Evolutionary conservation across 176 grass and related monocot species (phyloP), one percentile per base, ranked within the genome.

Genomic region (Oryza australiensis): DNA sequence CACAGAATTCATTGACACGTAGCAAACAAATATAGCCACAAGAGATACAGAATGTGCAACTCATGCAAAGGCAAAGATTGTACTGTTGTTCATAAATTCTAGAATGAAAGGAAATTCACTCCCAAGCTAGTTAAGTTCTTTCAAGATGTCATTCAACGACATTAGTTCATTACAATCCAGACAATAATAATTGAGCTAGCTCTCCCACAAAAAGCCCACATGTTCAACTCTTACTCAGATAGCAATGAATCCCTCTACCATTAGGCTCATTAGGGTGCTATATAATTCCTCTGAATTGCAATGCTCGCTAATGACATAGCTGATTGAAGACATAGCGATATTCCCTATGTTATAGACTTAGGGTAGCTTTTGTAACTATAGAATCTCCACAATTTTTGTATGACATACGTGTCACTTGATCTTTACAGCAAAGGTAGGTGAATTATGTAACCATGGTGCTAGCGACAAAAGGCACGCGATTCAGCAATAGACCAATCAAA

Each of bases 341-440:
- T 60, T 18, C 37, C 37, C 9, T 18, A 49, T 41, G 7, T 45
- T 28, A 35, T 40, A 75, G 18, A 34, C 15, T 46, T 78, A 46
- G 62, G 27, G 26, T 60, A 24, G 55, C 55, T 60, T 60, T 23
- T 60, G n/a, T 60, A 60, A 12, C 26, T 65, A 75, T 43, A 33
- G 66, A 69, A 76, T 62, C 64, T 76, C 24, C 29, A 76, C 22
- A 27, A 53, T 53, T 26, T 71, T 69, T 69, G 70, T 62, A 80
- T 4, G 13, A 3, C 49, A 41, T 5, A 62, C 30, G 32, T 9
- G 68, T 70, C 71, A 24, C 3, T 63, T 64, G 41, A 48, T 18
- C 71, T 70, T 33, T 59, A 48, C 41, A 89, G 43, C 29, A 80
- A 85, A 40, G 26, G 26, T 37, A 33, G 41, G n/a, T 28, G 37